Conservation (phyloP, 768 basidiomycete genomes). For the Rhodosporidiobolus odoratus region DNA sequence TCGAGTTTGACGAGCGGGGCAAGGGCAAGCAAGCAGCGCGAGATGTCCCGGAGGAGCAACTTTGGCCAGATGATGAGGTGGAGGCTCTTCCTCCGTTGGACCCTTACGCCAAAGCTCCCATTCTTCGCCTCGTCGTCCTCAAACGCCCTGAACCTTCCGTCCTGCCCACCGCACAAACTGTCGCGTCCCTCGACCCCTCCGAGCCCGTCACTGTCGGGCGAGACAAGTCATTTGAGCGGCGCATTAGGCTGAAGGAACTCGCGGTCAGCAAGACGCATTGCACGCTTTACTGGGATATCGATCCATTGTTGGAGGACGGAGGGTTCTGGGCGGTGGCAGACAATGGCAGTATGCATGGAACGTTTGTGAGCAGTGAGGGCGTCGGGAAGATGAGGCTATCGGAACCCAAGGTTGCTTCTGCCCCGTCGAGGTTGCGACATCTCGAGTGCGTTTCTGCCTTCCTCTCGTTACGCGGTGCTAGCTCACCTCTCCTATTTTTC, state of each 20-base stretch:
- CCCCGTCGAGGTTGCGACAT: conserved; percentile 18
- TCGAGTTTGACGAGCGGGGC: not conserved
- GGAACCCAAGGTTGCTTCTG: conserved; percentile 8
- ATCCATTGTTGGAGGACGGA: not conserved
- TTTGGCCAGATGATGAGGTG: conserved; percentile 14
- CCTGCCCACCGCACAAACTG: conserved; percentile 27
- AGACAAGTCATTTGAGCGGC: conserved; percentile 56
- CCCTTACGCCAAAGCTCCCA: conserved; percentile 13
- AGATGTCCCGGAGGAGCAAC: conserved; percentile 25
- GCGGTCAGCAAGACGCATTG: conserved; percentile 75
- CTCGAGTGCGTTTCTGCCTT: conserved; percentile 23
- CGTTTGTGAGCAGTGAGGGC: conserved; percentile 52
- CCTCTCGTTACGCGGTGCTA: not conserved
- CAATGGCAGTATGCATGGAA: conserved; percentile 80
- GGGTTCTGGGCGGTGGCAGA: conserved; percentile 70
- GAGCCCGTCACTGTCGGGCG: conserved; percentile 68
- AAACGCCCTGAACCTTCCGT: conserved; percentile 5
- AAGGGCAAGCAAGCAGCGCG: not conserved
- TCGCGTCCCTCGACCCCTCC: conserved; percentile 59
- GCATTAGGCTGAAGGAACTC: conserved; percentile 75
- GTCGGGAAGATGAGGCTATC: conserved; percentile 9
- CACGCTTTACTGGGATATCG: conserved; percentile 59
- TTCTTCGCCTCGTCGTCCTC: conserved; percentile 35
- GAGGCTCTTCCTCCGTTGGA: not conserved
- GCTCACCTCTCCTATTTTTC: not conserved